Evolutionary conservation across 805 yeast genomes (phyloP), one percentile per base, ranked within the genome.

Genomic region (Jamesozyma piceae): DNA sequence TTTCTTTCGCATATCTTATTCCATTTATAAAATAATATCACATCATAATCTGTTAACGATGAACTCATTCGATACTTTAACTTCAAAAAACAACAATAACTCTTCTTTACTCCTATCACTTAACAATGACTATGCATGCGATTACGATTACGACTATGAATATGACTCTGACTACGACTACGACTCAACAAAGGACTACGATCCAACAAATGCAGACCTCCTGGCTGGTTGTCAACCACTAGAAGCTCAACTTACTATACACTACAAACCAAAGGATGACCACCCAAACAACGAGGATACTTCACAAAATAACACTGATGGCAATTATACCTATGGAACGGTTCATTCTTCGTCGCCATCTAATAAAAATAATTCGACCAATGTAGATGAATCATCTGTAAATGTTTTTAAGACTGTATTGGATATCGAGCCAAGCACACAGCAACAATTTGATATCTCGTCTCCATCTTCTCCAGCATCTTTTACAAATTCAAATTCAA

Each of bases 161-260:
- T n/a, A n/a, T n/a, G n/a, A n/a, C n/a, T n/a, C n/a, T n/a, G n/a
- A n/a, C n/a, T n/a, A n/a, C n/a, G n/a, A n/a, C n/a, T n/a, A n/a
- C n/a, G n/a, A n/a, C n/a, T n/a, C n/a, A n/a, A 24, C 28, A 6
- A 8, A 6, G 10, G 11, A 11, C 28, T 8, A 6, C 6, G 28
- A 24, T 11, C 6, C 6, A 6, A 24, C 10, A 6, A 11, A 24
- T 24, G 28, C 11, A 24, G 28, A 24, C 6, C 28, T 24, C 28
- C 6, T 11, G 6, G 28, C 28, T 15, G 19, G 38, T 19, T 15
- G 37, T 21, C 45, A 37, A 35, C 50, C 50, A 1, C 30, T 47
- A 5, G 37, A 44, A 11, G 50, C 48, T 10, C 50, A 47, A 17
- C 24, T 47, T 8, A 39, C 41, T 18, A 42, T 44, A 5, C 41